Percentiles rank a stretch among this genome's conserved stretches.
Conservation (phyloP, 805 yeast species). For the Yamadazyma kitorensis region DNA sequence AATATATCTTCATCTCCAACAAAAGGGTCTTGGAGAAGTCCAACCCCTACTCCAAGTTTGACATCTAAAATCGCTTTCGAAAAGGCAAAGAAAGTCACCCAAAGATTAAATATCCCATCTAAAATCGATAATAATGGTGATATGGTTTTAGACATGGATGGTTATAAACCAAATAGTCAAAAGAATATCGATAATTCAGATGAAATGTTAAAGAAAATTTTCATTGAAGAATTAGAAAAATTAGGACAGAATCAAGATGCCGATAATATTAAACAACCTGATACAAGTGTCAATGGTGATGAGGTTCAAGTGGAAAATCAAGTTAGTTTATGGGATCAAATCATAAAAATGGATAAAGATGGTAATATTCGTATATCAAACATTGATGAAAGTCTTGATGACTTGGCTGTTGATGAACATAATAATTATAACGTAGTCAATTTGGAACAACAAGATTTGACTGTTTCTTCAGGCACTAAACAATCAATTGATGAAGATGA, state of each 20-base stretch:
- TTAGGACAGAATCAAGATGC: conserved; percentile 14
- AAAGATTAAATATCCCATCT: conserved; percentile 79
- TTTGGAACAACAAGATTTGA: conserved; percentile 13
- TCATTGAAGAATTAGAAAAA: conserved; percentile 65
- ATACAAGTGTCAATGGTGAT: conserved; percentile 13
- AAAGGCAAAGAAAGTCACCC: conserved; percentile 60
- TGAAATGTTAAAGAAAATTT: conserved; percentile 64
- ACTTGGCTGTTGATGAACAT: conserved; percentile 10
- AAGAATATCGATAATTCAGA: conserved; percentile 76
- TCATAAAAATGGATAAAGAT: conserved; percentile 52
- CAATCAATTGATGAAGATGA: conserved; percentile 13
- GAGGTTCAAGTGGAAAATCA: conserved; percentile 7
- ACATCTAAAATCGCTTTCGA: conserved; percentile 47
- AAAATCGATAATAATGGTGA: conserved; percentile 88
- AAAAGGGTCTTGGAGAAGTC: no score
- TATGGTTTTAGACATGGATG: conserved; percentile 88
- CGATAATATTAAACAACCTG: no score
- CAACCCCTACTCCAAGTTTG: conserved; percentile 22
- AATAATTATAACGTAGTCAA: conserved; percentile 22
- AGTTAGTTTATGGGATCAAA: conserved; percentile 33
- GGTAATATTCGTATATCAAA: conserved; percentile 62
- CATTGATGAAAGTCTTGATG: conserved; percentile 41
- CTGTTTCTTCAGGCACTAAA: conserved; percentile 3
- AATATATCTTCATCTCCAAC: conserved; percentile 10
- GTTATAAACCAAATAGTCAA: conserved; percentile 80